Conservation (phyloP, 345 rosid genomes). For the Litchi chinensis region DNA sequence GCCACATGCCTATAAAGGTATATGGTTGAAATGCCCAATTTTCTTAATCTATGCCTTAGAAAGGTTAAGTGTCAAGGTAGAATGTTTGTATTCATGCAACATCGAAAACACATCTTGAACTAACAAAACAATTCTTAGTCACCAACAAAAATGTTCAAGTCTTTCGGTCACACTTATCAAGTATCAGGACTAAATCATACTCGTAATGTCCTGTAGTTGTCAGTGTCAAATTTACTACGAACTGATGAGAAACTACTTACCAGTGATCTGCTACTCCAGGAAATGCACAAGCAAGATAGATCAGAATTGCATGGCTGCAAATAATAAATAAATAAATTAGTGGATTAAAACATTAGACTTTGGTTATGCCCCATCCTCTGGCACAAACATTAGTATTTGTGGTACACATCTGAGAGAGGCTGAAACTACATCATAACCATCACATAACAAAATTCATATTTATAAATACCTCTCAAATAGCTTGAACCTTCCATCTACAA, state of each 20-base stretch:
- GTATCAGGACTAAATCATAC: not conserved
- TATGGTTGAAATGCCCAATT: not conserved
- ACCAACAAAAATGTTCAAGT: not conserved
- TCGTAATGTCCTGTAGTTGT: not conserved
- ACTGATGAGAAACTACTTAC: slow-evolving; percentile 37
- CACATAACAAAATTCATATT: not conserved
- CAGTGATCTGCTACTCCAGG: slow-evolving; percentile 91
- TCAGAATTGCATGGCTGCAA: slow-evolving; percentile 84
- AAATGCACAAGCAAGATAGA: slow-evolving; percentile 67
- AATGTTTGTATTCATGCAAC: not conserved
- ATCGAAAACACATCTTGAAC: not conserved
- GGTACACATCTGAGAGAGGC: not conserved
- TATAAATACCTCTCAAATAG: slow-evolving; percentile 76
- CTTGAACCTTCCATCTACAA: slow-evolving; percentile 77
- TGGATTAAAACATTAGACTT: not conserved
- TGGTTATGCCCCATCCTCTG: not conserved
- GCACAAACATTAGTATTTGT: not conserved
- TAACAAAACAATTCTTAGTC: not conserved
- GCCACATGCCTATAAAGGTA: not conserved
- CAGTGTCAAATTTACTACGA: not conserved
- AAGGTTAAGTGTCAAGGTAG: not conserved
- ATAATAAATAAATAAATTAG: slow-evolving; percentile 14
- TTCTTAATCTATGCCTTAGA: not conserved
- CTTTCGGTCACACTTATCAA: not conserved
- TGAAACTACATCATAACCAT: not conserved